Conservation (phyloP, 306 rosid species). For the Nissolia schottii region DNA sequence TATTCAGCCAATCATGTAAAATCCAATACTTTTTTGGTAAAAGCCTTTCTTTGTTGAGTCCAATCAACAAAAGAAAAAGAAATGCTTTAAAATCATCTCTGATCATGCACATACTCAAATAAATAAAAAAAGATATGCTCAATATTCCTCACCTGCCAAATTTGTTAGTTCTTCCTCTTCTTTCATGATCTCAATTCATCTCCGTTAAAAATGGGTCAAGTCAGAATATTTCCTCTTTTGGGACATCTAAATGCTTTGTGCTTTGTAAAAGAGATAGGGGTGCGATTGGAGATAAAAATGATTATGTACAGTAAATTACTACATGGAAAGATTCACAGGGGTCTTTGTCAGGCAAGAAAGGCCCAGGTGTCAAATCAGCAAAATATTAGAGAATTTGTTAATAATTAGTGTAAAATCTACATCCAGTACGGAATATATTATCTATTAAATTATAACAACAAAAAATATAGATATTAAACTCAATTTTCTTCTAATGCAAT, state of each 20-base stretch:
- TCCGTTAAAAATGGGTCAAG: not conserved
- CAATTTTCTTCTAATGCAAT: no score
- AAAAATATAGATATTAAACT: no score
- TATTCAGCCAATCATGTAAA: not conserved
- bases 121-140: not conserved
- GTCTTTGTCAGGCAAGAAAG: not conserved
- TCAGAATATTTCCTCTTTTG: slow-evolving; percentile 23
- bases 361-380: slow-evolving; percentile 2
- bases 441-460: no score
- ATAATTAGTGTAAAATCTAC: no score
- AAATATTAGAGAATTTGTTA: not conserved
- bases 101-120: no score
- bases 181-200: slow-evolving; percentile 8
- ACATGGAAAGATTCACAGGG: not conserved
- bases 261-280: not conserved
- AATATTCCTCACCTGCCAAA: slow-evolving; percentile 15
- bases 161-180: not conserved
- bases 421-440: no score
- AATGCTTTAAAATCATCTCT: not conserved
- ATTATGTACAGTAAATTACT: not conserved
- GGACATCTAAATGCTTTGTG: slow-evolving; percentile 2
- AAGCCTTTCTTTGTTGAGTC: slow-evolving; percentile 1
- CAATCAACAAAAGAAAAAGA: not conserved
- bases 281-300: not conserved
- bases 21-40: not conserved